Evolutionary conservation across 441 rosid genomes (phyloP).

Genomic region (Iberis amara): DNA sequence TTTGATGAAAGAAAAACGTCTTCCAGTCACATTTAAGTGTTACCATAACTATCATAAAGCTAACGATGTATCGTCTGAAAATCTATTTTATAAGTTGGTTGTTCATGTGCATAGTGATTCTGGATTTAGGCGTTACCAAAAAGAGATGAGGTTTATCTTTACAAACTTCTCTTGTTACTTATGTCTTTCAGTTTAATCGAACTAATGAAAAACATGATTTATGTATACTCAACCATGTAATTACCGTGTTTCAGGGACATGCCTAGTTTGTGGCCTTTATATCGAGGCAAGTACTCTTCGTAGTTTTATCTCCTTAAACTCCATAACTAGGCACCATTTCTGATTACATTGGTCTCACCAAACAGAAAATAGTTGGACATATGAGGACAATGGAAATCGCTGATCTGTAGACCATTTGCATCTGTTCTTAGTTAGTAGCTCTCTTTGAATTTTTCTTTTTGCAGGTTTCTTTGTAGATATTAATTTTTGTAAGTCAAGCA

Average conservation of each 20-base stretch:
- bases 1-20: constrained; percentile 72
- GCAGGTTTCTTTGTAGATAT: constrained; percentile 94
- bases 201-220: constrained; percentile 9
- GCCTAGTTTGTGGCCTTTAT: constrained; percentile 87
- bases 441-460: constrained; percentile 25
- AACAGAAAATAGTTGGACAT: too few relatives aligned
- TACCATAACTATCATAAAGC: constrained; percentile 79
- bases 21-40: constrained; percentile 78
- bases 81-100: constrained; percentile 82
- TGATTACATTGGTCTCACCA: too few relatives aligned
- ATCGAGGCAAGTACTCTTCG: constrained; percentile 65
- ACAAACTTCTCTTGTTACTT: constrained; percentile 4
- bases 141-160: constrained; percentile 82
- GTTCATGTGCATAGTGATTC: constrained; percentile 90
- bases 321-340: constrained; percentile 11
- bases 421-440: constrained; percentile 18
- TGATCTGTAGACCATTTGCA: neutral
- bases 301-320: constrained; percentile 6
- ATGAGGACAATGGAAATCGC: neutral
- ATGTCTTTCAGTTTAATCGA: constrained; percentile 18
- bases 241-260: constrained; percentile 49
- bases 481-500: constrained; percentile 74
- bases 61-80: constrained; percentile 55
- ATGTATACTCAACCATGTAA: constrained; percentile 11
- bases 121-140: constrained; percentile 80